phyloP scores from a whole-genome alignment of 2,329 filamentous ascomycete species.

The Trichophyton rubrum region DNA sequence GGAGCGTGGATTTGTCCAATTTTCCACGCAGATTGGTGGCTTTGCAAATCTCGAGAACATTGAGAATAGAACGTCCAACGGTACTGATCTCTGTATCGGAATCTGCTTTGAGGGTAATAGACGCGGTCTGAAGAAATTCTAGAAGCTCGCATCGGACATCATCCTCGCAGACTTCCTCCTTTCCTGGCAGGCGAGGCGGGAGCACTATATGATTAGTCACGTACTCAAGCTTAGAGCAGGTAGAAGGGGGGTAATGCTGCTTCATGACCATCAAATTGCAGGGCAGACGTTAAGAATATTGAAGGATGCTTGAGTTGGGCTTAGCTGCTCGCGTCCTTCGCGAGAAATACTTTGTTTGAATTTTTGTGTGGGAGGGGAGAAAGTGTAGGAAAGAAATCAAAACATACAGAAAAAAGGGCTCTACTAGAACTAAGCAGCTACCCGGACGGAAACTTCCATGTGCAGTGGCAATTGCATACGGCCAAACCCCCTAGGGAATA shows the following conservation, averaged over 20 bases:
- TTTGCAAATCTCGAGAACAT: conserved; percentile 12
- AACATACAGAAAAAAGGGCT: neutral
- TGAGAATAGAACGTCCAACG: conserved; percentile 11
- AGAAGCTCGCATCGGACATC: conserved; percentile 20
- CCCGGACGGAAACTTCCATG: neutral
- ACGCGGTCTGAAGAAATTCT: conserved; percentile 9
- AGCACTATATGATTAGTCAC: conserved; percentile 26
- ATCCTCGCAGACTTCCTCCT: conserved; percentile 20
- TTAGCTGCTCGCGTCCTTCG: neutral
- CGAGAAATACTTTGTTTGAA: neutral
- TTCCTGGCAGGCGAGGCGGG: conserved; percentile 28
- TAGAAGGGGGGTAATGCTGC: neutral
- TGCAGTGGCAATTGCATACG: neutral
- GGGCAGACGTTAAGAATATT: neutral
- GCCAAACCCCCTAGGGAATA: neutral
- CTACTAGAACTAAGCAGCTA: neutral
- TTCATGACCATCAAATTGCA: neutral
- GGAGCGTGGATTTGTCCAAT: conserved; percentile 17
- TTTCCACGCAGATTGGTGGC: conserved; percentile 11
- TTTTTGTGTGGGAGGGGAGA: neutral
- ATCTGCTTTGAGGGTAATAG: conserved; percentile 20
- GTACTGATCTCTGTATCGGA: conserved; percentile 12
- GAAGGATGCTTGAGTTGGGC: neutral
- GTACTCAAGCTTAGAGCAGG: neutral
- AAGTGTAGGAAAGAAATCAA: neutral